Evolutionary conservation across 441 rosid species (phyloP), one percentile per base, ranked within the genome.

Genomic region (Mallotus japonicus): DNA sequence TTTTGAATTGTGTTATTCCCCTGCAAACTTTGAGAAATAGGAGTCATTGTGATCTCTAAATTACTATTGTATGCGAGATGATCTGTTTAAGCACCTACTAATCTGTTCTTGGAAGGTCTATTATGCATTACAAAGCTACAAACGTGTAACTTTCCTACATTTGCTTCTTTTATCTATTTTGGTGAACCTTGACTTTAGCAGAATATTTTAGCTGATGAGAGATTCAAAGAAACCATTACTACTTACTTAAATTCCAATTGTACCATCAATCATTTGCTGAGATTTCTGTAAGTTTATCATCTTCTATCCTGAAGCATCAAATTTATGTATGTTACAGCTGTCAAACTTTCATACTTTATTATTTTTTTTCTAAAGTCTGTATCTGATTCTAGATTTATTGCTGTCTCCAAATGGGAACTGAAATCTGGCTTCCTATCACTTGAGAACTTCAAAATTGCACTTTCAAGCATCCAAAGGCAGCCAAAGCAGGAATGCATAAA

Each of bases 371-470:
- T 75, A 68, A 83, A 69, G 62, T 73, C 74, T 62, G 72, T 61
- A 56, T 58, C 62, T 79, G 77, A 79, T 79, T 68, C 82, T 79
- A 95, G 99, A 77, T 95, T 89, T 86, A 76, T 77, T 53, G 92
- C 92, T 58, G 87, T 91, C 75, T 90, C 97, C 65, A 64, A 73
- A 62, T 85, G 93, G 88, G 89, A 93, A 69, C 4, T 84, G 85
- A 87, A 87, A 77, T 80, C 79, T 67, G 96, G 95, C 73, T 83
- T 89, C 83, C 84, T 89, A 57, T 86, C 98, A 34, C 79, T 91
- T 50, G 96, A 90, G 81, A 92, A 91, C 80, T 90, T 95, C 80
- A 90, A 85, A 83, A 69, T 82, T 78, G 97, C 97, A 77, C 84
- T 88, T 77, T 80, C 87, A 47, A 83, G 85, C 71, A 80, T 84